Evolutionary conservation across 768 basidiomycete species (phyloP), one percentile per base, ranked within the genome.

Genomic region (Amanita inopinata): DNA sequence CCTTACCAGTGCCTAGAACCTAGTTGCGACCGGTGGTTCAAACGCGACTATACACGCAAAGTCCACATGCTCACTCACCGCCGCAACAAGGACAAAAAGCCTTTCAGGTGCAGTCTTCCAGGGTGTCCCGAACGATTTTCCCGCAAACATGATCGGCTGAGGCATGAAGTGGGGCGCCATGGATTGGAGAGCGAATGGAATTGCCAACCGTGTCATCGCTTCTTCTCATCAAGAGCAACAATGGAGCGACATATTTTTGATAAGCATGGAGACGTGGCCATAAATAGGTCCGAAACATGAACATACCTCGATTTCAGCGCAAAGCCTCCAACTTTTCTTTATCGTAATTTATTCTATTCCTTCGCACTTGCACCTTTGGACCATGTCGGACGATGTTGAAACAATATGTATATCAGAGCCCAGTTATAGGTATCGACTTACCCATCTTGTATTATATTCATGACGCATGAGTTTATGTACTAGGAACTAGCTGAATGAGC

Each of bases 241-340:
- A 38, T 46, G 45, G 45, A 46, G 17, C 45, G 45, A 4, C 45
- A 46, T 33, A 46, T 46, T 19, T 40, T 46, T 24, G 45, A 46
- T 39, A 46, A 46, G 14, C 45, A 46, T 24, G 45, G 43, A 31
- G 43, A 45, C 14, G 27, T 28, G n/a, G 43, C 30, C 1, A 27
- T 9, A 10, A 30, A 14, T 1, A 14, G 24, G 9, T n/a, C 10
- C 14, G 20, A 44, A 20, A 11, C 33, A 22, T 33, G 30, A 23
- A 24, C n/a, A 32, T 40, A 19, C 14, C 33, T 34, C 12, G 2
- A 7, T 17, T 27, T n/a, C 17, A 22, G 15, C 32, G 12, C 14
- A 5, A n/a, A n/a, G n/a, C n/a, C n/a, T n/a, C n/a, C n/a, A n/a
- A n/a, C n/a, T n/a, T n/a, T 10, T 25, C 41, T 25, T 42, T 34